These are phyloP conservation scores for Neostapfia colusana DNA, from an alignment of 176 grass and related monocot species.

Conservation along the genomic window DNA sequence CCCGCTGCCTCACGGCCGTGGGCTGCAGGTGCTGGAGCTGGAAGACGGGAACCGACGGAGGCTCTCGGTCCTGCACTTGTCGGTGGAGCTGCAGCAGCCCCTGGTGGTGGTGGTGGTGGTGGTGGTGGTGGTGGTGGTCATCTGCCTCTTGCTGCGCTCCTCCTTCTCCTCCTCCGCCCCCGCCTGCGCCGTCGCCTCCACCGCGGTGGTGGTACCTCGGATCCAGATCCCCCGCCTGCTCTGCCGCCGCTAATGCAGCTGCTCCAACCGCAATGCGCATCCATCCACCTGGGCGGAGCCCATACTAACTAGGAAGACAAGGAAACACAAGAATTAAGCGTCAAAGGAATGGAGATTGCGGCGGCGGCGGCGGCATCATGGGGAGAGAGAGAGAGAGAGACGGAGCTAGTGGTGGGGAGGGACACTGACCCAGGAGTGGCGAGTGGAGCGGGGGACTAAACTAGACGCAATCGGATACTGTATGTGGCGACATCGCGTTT, in stretches of 20 bases:
- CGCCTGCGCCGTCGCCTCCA: too few relatives aligned
- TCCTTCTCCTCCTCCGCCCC: background rate
- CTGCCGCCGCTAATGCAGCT: conserved; percentile 37
- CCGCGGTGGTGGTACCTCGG: conserved; percentile 63
- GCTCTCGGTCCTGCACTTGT: too few relatives aligned
- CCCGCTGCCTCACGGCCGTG: too few relatives aligned
- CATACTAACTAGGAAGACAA: conserved; percentile 57
- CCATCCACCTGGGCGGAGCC: conserved; percentile 83
- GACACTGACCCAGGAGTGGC: conserved; percentile 48
- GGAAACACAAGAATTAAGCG: conserved; percentile 18
- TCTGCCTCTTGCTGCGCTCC: too few relatives aligned
- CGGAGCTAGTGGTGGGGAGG: conserved; percentile 40
- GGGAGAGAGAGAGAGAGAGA: background rate
- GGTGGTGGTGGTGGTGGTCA: background rate
- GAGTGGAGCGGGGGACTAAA: conserved; percentile 42
- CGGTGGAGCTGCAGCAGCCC: background rate
- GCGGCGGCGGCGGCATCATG: conserved; percentile 22
- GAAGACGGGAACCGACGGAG: too few relatives aligned
- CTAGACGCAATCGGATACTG: conserved; percentile 57
- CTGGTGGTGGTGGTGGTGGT: too few relatives aligned
- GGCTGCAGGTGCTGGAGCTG: too few relatives aligned
- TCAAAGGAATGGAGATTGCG: conserved; percentile 6
- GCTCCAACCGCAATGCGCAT: conserved; percentile 42
- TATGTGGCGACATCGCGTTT: conserved; percentile 62
- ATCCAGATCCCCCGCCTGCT: conserved; percentile 87